Evolutionary conservation across 225 moss, liverwort and hornwort genomes (phyloP).

Genomic region (Bryoerythrophyllum caledonicum): DNA sequence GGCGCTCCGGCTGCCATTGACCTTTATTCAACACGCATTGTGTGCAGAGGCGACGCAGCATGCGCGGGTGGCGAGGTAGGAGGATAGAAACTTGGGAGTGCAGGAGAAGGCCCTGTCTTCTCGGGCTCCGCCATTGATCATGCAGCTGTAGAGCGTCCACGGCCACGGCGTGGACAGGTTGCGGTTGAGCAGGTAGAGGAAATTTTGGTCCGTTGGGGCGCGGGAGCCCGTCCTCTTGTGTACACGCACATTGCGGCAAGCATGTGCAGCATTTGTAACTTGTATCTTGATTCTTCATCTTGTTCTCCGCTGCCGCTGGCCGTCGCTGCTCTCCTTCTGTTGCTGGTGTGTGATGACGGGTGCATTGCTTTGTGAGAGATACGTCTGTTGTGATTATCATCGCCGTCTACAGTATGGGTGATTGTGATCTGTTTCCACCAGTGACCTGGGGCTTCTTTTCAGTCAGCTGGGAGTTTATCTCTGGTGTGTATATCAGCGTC

Average conservation of each 20-base stretch:
- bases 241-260: constrained; percentile 10
- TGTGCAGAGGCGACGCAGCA: constrained; percentile 40
- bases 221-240: neutral
- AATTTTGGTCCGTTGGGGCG: constrained; percentile 27
- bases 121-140: constrained; percentile 16
- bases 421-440: too few relatives aligned
- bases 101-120: neutral
- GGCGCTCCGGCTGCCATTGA: neutral
- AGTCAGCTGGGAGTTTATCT: too few relatives aligned
- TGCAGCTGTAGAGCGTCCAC: neutral
- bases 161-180: constrained; percentile 1
- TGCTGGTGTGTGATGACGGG: too few relatives aligned
- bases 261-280: constrained; percentile 33
- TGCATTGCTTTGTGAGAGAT: too few relatives aligned
- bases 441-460: too few relatives aligned
- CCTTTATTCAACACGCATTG: constrained; percentile 50
- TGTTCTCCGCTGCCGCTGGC: neutral
- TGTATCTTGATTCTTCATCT: neutral
- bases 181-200: constrained; percentile 15
- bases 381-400: too few relatives aligned
- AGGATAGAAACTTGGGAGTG: neutral
- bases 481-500: neutral
- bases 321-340: too few relatives aligned
- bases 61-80: constrained; percentile 6
- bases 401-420: too few relatives aligned